These are phyloP conservation scores for Rhodamnia argentea DNA, from an alignment of 345 rosid species.

Conservation along the genomic window DNA sequence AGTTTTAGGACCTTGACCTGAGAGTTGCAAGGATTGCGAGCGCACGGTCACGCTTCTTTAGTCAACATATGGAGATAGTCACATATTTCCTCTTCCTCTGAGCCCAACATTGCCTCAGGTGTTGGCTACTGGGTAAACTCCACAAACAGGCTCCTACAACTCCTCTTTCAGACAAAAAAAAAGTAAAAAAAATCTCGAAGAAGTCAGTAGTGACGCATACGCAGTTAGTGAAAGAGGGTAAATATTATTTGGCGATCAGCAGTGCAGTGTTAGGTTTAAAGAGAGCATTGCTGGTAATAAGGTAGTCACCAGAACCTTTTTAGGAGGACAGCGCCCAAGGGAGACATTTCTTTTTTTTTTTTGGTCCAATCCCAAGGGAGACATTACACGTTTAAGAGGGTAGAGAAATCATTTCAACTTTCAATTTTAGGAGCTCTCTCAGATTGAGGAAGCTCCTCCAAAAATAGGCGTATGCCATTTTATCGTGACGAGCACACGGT, in stretches of 20 bases:
- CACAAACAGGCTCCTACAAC: neutral
- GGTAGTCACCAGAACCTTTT: too few relatives aligned
- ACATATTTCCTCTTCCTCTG: neutral
- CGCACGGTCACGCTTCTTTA: neutral
- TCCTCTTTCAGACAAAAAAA: too few relatives aligned
- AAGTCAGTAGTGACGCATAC: too few relatives aligned
- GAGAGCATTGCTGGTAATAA: too few relatives aligned
- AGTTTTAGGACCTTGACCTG: neutral
- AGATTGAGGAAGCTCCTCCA: neutral
- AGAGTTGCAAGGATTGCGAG: neutral
- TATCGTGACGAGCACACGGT: constrained; percentile 15
- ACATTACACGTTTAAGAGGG: too few relatives aligned
- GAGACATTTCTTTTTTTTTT: too few relatives aligned
- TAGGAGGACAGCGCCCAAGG: too few relatives aligned
- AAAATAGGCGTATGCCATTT: constrained; percentile 13
- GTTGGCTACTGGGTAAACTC: neutral
- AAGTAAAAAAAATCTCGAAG: too few relatives aligned
- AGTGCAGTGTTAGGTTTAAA: too few relatives aligned
- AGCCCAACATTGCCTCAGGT: neutral
- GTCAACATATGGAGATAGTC: neutral
- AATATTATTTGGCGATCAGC: too few relatives aligned
- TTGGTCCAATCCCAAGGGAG: too few relatives aligned
- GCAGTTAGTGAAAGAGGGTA: too few relatives aligned
- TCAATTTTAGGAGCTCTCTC: neutral
- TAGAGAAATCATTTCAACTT: neutral